phyloP scores from a whole-genome alignment of 148 eudicot species.

The Cornus suecica region DNA sequence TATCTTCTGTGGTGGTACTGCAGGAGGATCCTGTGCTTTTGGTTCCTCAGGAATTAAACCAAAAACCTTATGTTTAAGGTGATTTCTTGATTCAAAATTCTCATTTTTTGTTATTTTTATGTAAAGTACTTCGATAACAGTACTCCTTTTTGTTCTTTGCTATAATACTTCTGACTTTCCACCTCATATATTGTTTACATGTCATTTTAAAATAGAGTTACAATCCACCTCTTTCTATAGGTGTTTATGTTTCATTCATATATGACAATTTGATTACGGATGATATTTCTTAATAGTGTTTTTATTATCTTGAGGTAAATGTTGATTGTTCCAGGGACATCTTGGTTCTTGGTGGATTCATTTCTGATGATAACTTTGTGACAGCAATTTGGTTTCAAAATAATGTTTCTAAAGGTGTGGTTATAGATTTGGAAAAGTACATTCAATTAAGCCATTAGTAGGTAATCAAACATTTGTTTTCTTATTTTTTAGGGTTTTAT shows the following conservation, averaged over 20 bases:
- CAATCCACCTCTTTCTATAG: background rate
- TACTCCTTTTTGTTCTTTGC: no score
- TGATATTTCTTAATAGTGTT: no score
- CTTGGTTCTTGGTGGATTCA: no score
- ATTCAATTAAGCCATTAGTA: no score
- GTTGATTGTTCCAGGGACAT: background rate
- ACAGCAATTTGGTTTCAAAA: background rate
- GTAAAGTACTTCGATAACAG: background rate
- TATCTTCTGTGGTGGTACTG: slow-evolving; percentile 16
- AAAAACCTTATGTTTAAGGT: slow-evolving; percentile 99
- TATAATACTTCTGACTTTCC: no score
- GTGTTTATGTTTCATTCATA: no score
- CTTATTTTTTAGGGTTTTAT: no score
- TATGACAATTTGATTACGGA: no score
- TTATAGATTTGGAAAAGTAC: no score
- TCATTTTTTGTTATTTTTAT: background rate
- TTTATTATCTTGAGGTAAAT: background rate
- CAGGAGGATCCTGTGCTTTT: slow-evolving; percentile 97
- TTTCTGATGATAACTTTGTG: background rate
- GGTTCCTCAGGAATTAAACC: slow-evolving; percentile 67
- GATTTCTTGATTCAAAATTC: slow-evolving; percentile 1
- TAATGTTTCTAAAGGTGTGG: background rate
- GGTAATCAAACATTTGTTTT: no score
- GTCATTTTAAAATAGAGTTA: background rate
- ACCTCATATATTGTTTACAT: background rate